Evolutionary conservation across 1,284 basidiomycete genomes (phyloP), one percentile per base, ranked within the genome.

Genomic region (Takashimella koratensis): DNA sequence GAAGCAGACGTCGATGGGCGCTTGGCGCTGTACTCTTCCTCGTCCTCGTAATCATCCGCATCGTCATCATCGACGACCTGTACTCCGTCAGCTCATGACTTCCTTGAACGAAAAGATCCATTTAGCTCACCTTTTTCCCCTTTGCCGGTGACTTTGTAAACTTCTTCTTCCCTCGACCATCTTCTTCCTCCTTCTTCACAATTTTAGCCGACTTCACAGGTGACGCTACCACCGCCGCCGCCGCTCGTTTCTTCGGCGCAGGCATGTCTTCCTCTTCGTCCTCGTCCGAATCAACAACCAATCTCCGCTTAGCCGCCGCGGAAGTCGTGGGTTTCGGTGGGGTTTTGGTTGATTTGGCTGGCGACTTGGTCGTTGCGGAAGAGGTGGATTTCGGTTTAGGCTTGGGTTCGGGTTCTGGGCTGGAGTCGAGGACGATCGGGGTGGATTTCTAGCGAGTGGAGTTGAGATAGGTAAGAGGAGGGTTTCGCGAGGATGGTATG

Each of bases 41-140:
- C 63, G 49, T 60, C 57, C 5, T 59, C 59, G 11, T 57, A 51
- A 11, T 64, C 54, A 40, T 61, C 62, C 8, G 59, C 56, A 39
- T 62, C 49, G 44, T 67, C 61, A 77, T 68, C 61, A 36, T 67
- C 58, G 30, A 59, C 16, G 65, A 68, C 53, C 74, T 60, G 16
- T 36, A 16, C 8, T 36, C 16, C 30, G 8, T 36, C 30, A 36
- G 30, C 30, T 36, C 16, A 8, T 36, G 10, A 8, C 30, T 36
- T 36, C 16, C 16, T 36, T 16, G 30, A 36, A 8, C 30, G 16
- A 57, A 50, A 52, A 57, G 23, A 64, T n/a, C n/a, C n/a, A n/a
- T n/a, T n/a, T n/a, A n/a, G 59, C 26, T 65, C 58, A 13, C 49
- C 60, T 57, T 66, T 58, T 60, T 69, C 54, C 49, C 51, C 51